These are phyloP conservation scores for Exophiala alcalophila DNA, from an alignment of 2,329 filamentous ascomycete genomes.

Conservation along the genomic window DNA sequence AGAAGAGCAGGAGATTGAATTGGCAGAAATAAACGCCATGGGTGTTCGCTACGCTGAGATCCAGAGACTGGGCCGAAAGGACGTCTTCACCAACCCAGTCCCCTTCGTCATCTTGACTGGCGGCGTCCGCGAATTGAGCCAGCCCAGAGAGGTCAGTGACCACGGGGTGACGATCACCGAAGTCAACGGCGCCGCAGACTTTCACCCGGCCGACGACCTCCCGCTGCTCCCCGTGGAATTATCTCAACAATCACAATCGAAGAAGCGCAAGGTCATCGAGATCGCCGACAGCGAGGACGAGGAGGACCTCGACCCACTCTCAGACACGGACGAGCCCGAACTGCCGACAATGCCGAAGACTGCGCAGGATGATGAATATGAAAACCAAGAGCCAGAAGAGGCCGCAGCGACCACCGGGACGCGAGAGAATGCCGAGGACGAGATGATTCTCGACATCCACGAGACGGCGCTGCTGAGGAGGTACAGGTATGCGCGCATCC, in stretches of 20 bases:
- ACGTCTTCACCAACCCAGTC: conserved; percentile 35
- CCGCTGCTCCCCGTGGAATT: conserved; percentile 15
- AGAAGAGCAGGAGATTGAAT: conserved; percentile 46
- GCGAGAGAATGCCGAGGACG: too few species aligned
- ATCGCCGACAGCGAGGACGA: conserved; percentile 47
- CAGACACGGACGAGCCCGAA: conserved; percentile 15
- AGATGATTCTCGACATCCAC: conserved; percentile 25
- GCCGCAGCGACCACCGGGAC: too few species aligned
- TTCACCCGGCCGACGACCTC: conserved; percentile 13
- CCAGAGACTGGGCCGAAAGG: conserved; percentile 61
- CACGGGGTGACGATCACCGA: conserved; percentile 3
- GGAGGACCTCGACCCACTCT: conserved; percentile 28
- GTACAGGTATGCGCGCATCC: conserved; percentile 18
- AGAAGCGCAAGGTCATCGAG: conserved; percentile 45
- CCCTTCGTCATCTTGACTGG: conserved; percentile 41
- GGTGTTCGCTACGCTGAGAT: conserved; percentile 59
- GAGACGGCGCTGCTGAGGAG: conserved; percentile 16
- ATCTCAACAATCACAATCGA: conserved; percentile 26
- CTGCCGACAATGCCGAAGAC: conserved; percentile 9
- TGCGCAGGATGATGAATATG: conserved; percentile 1
- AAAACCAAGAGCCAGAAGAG: too few species aligned
- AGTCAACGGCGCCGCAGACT: conserved; percentile 9
- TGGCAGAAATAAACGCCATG: conserved; percentile 28
- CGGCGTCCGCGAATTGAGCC: conserved; percentile 13
- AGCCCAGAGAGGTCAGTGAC: conserved; percentile 6